Conservation (phyloP, 768 basidiomycete genomes). For the Trametes villosa region DNA sequence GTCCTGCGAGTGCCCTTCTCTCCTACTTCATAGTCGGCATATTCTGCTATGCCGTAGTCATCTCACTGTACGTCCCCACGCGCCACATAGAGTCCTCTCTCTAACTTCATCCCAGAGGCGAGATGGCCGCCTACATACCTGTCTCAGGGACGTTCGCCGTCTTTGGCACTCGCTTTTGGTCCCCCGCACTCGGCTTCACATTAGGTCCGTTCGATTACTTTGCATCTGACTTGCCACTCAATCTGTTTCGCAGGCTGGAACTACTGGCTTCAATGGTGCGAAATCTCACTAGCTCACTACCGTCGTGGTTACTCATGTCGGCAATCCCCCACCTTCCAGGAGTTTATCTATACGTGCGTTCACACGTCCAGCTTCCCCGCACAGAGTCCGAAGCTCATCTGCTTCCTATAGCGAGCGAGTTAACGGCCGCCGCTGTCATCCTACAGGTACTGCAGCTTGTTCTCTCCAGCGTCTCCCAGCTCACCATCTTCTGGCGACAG, state of each 20-base stretch:
- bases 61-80: conserved; percentile 46
- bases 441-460: conserved; percentile 39
- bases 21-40: conserved; percentile 63
- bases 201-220: conserved; percentile 43
- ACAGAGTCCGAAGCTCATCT: conserved; percentile 12
- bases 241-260: conserved; percentile 48
- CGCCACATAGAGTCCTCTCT: conserved; percentile 19
- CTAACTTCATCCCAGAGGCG: conserved; percentile 44
- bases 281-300: neutral
- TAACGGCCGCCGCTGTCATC: conserved; percentile 61
- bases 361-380: conserved; percentile 14
- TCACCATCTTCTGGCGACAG: conserved; percentile 29
- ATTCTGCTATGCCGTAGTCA: conserved; percentile 65
- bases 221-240: neutral
- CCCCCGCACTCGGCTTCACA: conserved; percentile 62
- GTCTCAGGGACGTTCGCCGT: conserved; percentile 64
- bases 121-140: conserved; percentile 68
- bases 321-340: conserved; percentile 29
- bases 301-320: conserved; percentile 15
- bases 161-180: conserved; percentile 62
- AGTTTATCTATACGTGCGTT: conserved; percentile 44
- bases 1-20: conserved; percentile 63
- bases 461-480: neutral
- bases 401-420: conserved; percentile 49
- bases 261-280: conserved; percentile 57